A percentile compares a stretch with the other conserved stretches of the same genome.
phyloP scores from a whole-genome alignment of 2,329 filamentous ascomycete genomes.

The Tetracladium maxilliforme region DNA sequence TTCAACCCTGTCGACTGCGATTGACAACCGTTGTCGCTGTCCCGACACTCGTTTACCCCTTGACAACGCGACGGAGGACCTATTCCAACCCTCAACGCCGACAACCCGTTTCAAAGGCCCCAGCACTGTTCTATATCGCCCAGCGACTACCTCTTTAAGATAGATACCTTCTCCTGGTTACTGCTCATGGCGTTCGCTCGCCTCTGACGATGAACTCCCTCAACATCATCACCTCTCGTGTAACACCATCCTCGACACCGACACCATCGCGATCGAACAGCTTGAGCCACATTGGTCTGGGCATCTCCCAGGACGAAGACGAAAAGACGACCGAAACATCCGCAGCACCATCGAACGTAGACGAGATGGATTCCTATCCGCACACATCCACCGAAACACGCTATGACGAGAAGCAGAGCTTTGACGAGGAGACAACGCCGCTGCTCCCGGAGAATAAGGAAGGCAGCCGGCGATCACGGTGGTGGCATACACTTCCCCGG shows the following conservation, averaged over 20 bases:
- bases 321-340: slow-evolving; percentile 21
- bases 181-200: too few species aligned
- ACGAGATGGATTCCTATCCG: slow-evolving; percentile 15
- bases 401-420: slow-evolving; percentile 11
- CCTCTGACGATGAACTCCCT: slow-evolving; percentile 79
- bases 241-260: slow-evolving; percentile 46
- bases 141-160: too few species aligned
- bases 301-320: slow-evolving; percentile 16
- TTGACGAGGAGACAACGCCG: slow-evolving; percentile 52
- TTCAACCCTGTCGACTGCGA: too few species aligned
- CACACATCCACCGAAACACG: slow-evolving; percentile 6
- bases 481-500: slow-evolving; percentile 46
- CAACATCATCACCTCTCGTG: slow-evolving; percentile 81
- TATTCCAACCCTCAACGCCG: too few species aligned
- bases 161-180: too few species aligned
- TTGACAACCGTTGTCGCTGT: too few species aligned
- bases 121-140: too few species aligned
- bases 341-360: slow-evolving; percentile 15
- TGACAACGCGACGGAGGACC: too few species aligned
- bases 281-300: slow-evolving; percentile 23
- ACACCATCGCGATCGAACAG: slow-evolving; percentile 45
- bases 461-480: slow-evolving; percentile 20
- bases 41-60: too few species aligned
- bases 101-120: too few species aligned
- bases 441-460: slow-evolving; percentile 33